Evolutionary conservation across 2,329 filamentous ascomycete species (phyloP).

Genomic region (Aschersonia sp.): DNA sequence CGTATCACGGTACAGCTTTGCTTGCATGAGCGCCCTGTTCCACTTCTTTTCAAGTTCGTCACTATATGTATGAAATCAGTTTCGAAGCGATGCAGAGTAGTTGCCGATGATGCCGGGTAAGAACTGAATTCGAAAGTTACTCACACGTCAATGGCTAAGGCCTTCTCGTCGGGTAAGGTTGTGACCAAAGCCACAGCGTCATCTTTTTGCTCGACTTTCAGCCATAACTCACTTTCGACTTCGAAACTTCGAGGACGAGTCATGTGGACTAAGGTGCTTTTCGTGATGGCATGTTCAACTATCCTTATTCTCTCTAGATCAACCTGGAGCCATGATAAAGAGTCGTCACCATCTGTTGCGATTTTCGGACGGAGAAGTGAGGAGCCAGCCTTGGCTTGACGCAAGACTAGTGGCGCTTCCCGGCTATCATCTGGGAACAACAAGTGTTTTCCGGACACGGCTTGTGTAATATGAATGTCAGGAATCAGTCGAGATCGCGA

Average conservation of each 20-base stretch:
- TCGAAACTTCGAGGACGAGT: conserved; percentile 7
- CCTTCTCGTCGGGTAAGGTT: not conserved
- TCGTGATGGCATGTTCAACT: conserved; percentile 6
- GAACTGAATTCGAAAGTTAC: not conserved
- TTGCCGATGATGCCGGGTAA: too few relatives aligned
- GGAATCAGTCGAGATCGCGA: not conserved
- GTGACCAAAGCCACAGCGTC: not conserved
- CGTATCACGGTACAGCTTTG: too few relatives aligned
- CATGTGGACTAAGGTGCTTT: conserved; percentile 9
- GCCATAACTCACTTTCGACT: conserved; percentile 4
- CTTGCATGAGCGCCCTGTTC: too few relatives aligned
- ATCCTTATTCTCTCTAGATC: conserved; percentile 1
- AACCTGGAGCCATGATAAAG: conserved; percentile 4
- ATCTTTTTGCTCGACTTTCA: conserved; percentile 9
- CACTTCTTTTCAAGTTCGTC: too few relatives aligned
- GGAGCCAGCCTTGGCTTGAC: not conserved
- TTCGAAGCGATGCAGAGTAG: too few relatives aligned
- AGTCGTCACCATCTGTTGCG: not conserved
- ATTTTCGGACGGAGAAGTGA: not conserved
- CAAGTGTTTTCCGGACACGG: conserved; percentile 10
- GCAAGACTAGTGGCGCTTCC: not conserved
- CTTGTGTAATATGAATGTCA: conserved; percentile 7
- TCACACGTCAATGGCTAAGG: not conserved
- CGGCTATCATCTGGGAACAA: conserved; percentile 2
- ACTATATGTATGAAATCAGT: too few relatives aligned